phyloP scores from a whole-genome alignment of 352 stramenopile species.

The Phytophthora pistaciae region DNA sequence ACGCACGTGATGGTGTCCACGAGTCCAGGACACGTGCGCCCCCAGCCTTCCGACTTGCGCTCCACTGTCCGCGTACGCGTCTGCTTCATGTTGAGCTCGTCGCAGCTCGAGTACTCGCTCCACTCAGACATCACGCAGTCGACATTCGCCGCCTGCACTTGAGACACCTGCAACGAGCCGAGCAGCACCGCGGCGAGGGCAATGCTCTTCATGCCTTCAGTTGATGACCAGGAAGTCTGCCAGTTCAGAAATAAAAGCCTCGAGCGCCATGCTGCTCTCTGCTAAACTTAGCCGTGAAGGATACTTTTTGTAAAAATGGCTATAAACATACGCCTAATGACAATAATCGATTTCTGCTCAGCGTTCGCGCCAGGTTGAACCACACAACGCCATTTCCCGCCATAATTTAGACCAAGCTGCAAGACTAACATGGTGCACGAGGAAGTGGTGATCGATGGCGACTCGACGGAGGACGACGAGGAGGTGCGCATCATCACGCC shows the following conservation, averaged over 20 bases:
- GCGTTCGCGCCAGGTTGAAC: neutral
- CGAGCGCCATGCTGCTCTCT: neutral
- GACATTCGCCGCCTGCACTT: constrained; percentile 7
- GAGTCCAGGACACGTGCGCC: constrained; percentile 29
- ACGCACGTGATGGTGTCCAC: constrained; percentile 33
- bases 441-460: constrained; percentile 80
- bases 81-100: constrained; percentile 37
- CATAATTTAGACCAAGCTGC: constrained; percentile 2
- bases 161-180: neutral
- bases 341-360: neutral
- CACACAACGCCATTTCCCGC: constrained; percentile 11
- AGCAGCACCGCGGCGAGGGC: constrained; percentile 5
- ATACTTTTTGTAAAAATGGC: neutral
- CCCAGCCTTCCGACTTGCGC: constrained; percentile 21
- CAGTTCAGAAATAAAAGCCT: constrained; percentile 6
- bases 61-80: constrained; percentile 35
- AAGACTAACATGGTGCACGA: constrained; percentile 37
- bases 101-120: constrained; percentile 31
- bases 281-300: constrained; percentile 17
- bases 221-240: neutral
- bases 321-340: neutral
- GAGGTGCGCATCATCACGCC: constrained; percentile 66
- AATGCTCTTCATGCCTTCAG: constrained; percentile 10
- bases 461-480: constrained; percentile 70
- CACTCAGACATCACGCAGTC: constrained; percentile 38